A percentile compares a stretch with the other conserved stretches of the same genome.
Evolutionary conservation across 1,284 basidiomycete species (phyloP).

Genomic region (Cutaneotrichosporon sp.): DNA sequence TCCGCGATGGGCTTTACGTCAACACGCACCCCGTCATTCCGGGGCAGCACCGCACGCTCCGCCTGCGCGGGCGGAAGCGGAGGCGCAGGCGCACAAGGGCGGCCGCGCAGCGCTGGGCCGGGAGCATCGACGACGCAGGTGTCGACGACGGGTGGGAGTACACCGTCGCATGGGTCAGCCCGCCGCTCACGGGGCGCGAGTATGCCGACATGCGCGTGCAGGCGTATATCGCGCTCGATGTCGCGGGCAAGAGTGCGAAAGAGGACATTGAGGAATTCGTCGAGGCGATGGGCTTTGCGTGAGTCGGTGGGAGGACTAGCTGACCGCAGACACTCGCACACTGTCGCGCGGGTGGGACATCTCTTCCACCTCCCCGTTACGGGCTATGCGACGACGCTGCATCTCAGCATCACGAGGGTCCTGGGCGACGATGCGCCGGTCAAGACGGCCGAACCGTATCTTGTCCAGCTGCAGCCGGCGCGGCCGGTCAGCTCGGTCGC

Average conservation of each 20-base stretch:
- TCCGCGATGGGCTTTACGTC: conserved; percentile 32
- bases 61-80: conserved; percentile 13
- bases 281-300: conserved; percentile 35
- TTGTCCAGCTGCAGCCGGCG: conserved; percentile 36
- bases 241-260: conserved; percentile 19
- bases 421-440: conserved; percentile 5
- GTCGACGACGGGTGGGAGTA: conserved; percentile 17
- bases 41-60: conserved; percentile 27
- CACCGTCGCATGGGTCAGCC: conserved; percentile 29
- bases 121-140: background rate
- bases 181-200: conserved; percentile 31
- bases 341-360: conserved; percentile 26
- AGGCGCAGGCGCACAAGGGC: background rate
- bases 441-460: conserved; percentile 26
- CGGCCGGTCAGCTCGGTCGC: conserved; percentile 31
- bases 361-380: conserved; percentile 40
- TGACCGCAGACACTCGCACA: conserved; percentile 33
- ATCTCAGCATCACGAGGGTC: conserved; percentile 31
- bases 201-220: conserved; percentile 35
- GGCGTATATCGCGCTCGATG: conserved; percentile 31
- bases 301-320: conserved; percentile 11
- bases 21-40: conserved; percentile 31
- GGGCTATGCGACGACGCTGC: conserved; percentile 23
- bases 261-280: conserved; percentile 38
- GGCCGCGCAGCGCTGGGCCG: background rate